Evolutionary conservation across 1,284 basidiomycete species (phyloP), one percentile per base, ranked within the genome.

Genomic region (Leucocoprinus gongylophorus): DNA sequence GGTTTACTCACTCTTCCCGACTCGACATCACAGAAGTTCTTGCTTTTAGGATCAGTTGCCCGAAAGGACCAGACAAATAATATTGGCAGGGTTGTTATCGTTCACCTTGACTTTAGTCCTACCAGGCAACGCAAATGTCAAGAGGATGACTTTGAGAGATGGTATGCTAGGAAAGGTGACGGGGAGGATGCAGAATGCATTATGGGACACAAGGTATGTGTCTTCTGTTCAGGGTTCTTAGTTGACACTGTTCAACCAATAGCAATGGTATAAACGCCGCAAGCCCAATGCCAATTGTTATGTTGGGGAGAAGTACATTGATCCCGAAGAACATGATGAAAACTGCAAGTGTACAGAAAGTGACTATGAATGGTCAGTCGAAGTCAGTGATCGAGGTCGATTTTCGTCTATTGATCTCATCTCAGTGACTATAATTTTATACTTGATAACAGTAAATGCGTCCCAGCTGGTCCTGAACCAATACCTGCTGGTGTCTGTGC

Each of bases 191-290:
- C 78, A 32, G 81, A 92, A 59, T 99, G 95, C 68, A 69, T 99
- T 21, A 95, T 99, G 91, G 95, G 95, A 2, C 91, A 92, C 66
- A 94, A 89, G 79, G 90, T 88, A 55, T 39, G 75, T n/a, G 8
- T 15, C 8, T 37, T n/a, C 35, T 50, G 41, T 39, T 17, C 37
- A 46, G 38, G 10, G 5, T 30, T 12, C 6, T 20, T n/a, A 35
- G 8, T 28, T 39, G 28, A n/a, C 18, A 13, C 18, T 5, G 12
- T 21, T 39, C 7, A 18, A 53, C 30, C 8, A 21, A 30, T 2
- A 92, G 87, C 95, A 98, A 86, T 97, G 88, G 85, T 99, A 97
- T 67, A 76, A 70, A 54, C 82, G 95, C 23, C 79, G 95, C 62
- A 97, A 93, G 71, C 66, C 81, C 0, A 79, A 89, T 56, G 90